These are phyloP conservation scores for Voacanga thouarsii DNA, from an alignment of 257 asterid species.

Conservation along the genomic window DNA sequence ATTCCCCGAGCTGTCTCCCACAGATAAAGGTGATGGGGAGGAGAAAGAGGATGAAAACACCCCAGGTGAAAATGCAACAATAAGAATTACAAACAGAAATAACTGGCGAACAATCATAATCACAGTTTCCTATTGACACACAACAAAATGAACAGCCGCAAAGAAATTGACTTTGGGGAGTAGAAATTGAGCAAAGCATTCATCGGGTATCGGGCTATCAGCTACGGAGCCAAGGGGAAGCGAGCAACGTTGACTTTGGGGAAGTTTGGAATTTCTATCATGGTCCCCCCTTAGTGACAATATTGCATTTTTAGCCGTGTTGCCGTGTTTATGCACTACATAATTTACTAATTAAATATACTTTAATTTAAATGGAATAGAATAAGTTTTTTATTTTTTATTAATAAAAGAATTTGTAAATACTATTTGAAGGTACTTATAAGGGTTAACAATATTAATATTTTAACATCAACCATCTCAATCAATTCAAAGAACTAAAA, in stretches of 20 bases:
- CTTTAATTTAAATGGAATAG: no score
- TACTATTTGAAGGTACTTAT: no score
- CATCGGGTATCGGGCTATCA: background rate
- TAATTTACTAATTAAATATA: no score
- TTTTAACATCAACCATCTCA: no score
- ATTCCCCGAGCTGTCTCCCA: background rate
- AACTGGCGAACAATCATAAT: background rate
- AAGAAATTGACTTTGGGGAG: conserved; percentile 5
- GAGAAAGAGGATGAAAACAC: conserved; percentile 6
- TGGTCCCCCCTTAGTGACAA: no score
- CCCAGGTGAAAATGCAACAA: background rate
- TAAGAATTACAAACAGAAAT: background rate
- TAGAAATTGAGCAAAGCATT: conserved; percentile 5
- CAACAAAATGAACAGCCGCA: background rate
- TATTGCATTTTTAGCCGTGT: no score
- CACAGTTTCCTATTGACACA: background rate
- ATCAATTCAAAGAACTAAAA: no score
- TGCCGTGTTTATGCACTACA: no score
- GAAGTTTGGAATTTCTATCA: no score
- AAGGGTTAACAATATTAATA: no score
- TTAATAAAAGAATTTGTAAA: no score
- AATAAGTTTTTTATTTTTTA: no score
- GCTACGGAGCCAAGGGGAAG: background rate
- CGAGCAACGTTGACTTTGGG: conserved; percentile 32
- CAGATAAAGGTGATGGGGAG: conserved; percentile 14